Percentiles rank a stretch among this genome's conserved stretches.
Evolutionary conservation across 768 basidiomycete genomes (phyloP).

Genomic region (Clavulina sp.): DNA sequence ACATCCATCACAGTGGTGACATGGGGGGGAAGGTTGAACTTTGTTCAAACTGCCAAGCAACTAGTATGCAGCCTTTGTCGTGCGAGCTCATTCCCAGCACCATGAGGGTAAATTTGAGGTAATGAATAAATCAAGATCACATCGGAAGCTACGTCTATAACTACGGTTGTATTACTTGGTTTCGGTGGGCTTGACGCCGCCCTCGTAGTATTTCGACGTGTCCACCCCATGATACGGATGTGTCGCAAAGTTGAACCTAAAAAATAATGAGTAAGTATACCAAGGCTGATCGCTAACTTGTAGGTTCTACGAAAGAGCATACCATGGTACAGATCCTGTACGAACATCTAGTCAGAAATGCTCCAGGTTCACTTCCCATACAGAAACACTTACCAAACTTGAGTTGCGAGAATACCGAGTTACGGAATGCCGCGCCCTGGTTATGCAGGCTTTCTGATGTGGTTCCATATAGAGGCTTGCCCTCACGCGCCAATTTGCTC

Average conservation of each 20-base stretch:
- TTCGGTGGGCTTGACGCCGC: too few relatives aligned
- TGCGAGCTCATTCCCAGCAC: not conserved
- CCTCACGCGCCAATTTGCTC: conserved; percentile 50
- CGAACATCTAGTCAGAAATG: too few relatives aligned
- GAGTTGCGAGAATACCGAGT: conserved; percentile 85
- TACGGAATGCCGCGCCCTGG: conserved; percentile 69
- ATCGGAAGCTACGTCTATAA: not conserved
- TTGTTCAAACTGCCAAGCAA: not conserved
- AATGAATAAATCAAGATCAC: not conserved
- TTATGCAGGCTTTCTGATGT: conserved; percentile 72
- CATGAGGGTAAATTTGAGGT: not conserved
- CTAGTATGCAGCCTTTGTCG: not conserved
- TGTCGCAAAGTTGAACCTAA: conserved; percentile 89
- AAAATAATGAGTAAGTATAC: not conserved
- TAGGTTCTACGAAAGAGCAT: conserved; percentile 16
- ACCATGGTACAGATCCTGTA: conserved; percentile 62
- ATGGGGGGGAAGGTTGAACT: not conserved
- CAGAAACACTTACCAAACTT: conserved; percentile 55
- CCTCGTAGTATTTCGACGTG: conserved; percentile 47
- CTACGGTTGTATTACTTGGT: not conserved
- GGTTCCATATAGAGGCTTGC: conserved; percentile 74
- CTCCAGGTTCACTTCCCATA: conserved; percentile 6
- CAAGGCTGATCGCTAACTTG: too few relatives aligned
- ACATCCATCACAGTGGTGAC: not conserved
- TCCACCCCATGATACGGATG: conserved; percentile 78